These are phyloP conservation scores for Moniliophthora roreri DNA, from an alignment of 1,284 basidiomycete genomes.

Conservation along the genomic window DNA sequence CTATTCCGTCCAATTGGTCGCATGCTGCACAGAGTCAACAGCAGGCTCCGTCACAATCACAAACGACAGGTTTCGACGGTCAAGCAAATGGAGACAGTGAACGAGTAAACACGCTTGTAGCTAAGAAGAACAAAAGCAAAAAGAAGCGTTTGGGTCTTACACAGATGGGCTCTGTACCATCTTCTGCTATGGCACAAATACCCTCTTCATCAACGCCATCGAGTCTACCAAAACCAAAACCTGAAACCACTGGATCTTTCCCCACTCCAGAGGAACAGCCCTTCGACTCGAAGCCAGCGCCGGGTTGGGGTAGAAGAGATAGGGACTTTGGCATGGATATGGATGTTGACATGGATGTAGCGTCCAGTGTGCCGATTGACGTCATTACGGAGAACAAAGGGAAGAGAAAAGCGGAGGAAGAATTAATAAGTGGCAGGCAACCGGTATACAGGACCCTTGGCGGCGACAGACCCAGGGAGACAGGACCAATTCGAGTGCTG, in stretches of 20 bases:
- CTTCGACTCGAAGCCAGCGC: constrained; percentile 25
- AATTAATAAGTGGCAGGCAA: constrained; percentile 46
- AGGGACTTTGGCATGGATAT: constrained; percentile 27
- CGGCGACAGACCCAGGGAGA: constrained; percentile 60
- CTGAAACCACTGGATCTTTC: constrained; percentile 27
- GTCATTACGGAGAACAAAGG: constrained; percentile 35
- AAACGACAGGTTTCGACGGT: constrained; percentile 34
- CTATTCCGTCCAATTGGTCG: constrained; percentile 66
- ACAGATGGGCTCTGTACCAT: constrained; percentile 19
- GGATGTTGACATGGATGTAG: constrained; percentile 47
- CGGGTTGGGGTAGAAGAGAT: constrained; percentile 7
- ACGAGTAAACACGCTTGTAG: constrained; percentile 69
- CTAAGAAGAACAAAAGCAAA: constrained; percentile 56
- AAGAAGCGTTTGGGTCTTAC: constrained; percentile 70
- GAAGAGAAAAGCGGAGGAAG: constrained; percentile 43
- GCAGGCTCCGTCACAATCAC: constrained; percentile 39
- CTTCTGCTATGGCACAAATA: constrained; percentile 28
- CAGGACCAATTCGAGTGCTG: constrained; percentile 53
- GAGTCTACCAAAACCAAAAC: no score
- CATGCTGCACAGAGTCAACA: constrained; percentile 50
- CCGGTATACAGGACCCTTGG: constrained; percentile 67
- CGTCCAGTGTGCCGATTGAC: constrained; percentile 41
- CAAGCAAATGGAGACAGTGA: constrained; percentile 45
- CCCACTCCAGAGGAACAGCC: constrained; percentile 44
- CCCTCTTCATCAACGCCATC: constrained; percentile 2